Evolutionary conservation across 371 early-diverging fungal species (phyloP).

Genomic region (Zychaea mexicana): DNA sequence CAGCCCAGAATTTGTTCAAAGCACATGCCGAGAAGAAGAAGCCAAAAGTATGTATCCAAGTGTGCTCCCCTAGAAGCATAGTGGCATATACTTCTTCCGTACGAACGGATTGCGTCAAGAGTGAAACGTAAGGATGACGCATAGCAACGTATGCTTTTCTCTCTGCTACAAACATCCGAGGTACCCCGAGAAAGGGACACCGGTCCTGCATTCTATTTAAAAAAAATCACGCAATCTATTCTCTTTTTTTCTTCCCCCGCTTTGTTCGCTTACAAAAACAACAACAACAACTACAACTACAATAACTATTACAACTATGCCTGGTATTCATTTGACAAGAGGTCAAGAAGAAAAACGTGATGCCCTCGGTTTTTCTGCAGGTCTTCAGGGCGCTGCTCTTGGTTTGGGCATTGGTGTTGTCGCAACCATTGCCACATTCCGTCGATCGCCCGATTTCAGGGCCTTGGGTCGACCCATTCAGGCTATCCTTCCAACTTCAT

Average conservation of each 20-base stretch:
- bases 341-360: slow-evolving; percentile 34
- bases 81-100: background rate
- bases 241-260: background rate
- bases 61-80: too few species aligned
- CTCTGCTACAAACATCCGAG: background rate
- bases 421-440: slow-evolving; percentile 33
- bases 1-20: too few species aligned
- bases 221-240: slow-evolving; percentile 8
- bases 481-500: slow-evolving; percentile 38
- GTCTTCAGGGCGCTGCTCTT: slow-evolving; percentile 45
- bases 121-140: background rate
- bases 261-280: background rate
- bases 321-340: slow-evolving; percentile 10
- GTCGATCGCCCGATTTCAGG: slow-evolving; percentile 46
- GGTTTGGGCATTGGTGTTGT: slow-evolving; percentile 48
- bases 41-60: too few species aligned
- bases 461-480: slow-evolving; percentile 41
- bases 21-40: too few species aligned
- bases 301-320: too few species aligned
- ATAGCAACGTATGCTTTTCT: background rate
- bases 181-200: background rate
- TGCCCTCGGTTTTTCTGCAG: slow-evolving; percentile 26
- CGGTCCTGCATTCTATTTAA: background rate
- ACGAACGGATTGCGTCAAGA: background rate
- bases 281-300: background rate